These are phyloP conservation scores for Kernera saxatilis DNA, from an alignment of 345 rosid genomes.

Conservation along the genomic window DNA sequence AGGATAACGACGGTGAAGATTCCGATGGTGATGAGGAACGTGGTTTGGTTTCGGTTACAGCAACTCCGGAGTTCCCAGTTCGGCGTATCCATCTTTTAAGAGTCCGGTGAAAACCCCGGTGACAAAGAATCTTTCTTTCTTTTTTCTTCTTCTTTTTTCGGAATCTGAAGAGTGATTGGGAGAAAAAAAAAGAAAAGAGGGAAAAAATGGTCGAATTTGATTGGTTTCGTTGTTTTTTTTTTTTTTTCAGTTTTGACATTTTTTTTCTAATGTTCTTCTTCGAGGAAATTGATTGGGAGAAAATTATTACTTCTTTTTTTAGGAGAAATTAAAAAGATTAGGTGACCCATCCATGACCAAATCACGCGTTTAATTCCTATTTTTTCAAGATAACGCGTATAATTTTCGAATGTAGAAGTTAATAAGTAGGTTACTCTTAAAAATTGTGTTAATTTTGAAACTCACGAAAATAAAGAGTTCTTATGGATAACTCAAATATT, in stretches of 20 bases:
- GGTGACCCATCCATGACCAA: conserved; percentile 18
- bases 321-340: neutral
- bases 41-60: conserved; percentile 65
- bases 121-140: neutral
- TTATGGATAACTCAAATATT: too few species aligned
- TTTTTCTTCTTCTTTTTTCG: neutral
- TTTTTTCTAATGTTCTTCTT: conserved; percentile 1
- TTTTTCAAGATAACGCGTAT: neutral
- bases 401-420: too few species aligned
- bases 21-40: conserved; percentile 58
- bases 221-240: conserved; percentile 19
- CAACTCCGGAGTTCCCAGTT: conserved; percentile 88
- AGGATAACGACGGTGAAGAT: conserved; percentile 85
- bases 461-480: too few species aligned
- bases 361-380: conserved; percentile 18
- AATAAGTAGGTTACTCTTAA: too few species aligned
- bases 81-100: conserved; percentile 32
- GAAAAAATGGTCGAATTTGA: conserved; percentile 16
- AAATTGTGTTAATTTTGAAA: too few species aligned
- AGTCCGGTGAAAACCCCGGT: neutral
- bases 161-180: conserved; percentile 22
- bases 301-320: neutral
- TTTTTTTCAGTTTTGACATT: conserved; percentile 11
- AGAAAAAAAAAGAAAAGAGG: neutral
- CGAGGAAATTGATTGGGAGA: conserved; percentile 18